Evolutionary conservation across 2,329 filamentous ascomycete species (phyloP), one percentile per base, ranked within the genome.

Genomic region (Aspergillus piperis): DNA sequence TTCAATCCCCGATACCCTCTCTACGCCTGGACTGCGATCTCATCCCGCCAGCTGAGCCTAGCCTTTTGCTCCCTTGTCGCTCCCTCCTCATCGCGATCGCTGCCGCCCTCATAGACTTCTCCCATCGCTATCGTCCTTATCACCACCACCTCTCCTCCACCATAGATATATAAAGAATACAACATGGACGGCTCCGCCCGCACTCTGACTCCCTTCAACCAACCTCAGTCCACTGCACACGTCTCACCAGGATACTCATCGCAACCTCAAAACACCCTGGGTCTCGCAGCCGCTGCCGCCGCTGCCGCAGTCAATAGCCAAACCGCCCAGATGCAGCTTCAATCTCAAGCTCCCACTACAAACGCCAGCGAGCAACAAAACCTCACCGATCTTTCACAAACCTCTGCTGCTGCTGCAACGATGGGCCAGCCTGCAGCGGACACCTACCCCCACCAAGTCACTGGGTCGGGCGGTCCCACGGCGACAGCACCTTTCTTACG

Each of bases 401-500:
- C 32, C 42, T 41, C 61, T 38, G 49, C 59, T 30, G 49, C 42
- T 15, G 49, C 48, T 39, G 53, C 60, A 21, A 58, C 58, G 8
- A 21, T 44, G 41, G 41, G 19, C 6, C 49, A 66, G 23, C 64
- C 54, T 62, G 54, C 50, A 17, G 62, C 44, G 58, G 65, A 50
- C 7, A 32, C 52, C 47, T 72, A 70, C 50, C 68, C 70, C 7
- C 68, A 73, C 25, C 65, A 69, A 50, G 65, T 71, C 42, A 57
- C 63, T 32, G 66, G 65, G 1, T 55, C 68, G 3, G 75, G 73
- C 5, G 75, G 74, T 7, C 73, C 75, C 1, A 72, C 73, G 10
- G 76, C 77, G 11, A 86, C 84, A 1, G 81, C 82, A 8, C 82
- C 82, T 3, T 92, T 92, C 72, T 83, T 96, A 62, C 87, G 88